Percentiles rank a stretch among this genome's conserved stretches.
Evolutionary conservation across 2,329 filamentous ascomycete genomes (phyloP).

Genomic region (Ophiocordyceps unilateralis): DNA sequence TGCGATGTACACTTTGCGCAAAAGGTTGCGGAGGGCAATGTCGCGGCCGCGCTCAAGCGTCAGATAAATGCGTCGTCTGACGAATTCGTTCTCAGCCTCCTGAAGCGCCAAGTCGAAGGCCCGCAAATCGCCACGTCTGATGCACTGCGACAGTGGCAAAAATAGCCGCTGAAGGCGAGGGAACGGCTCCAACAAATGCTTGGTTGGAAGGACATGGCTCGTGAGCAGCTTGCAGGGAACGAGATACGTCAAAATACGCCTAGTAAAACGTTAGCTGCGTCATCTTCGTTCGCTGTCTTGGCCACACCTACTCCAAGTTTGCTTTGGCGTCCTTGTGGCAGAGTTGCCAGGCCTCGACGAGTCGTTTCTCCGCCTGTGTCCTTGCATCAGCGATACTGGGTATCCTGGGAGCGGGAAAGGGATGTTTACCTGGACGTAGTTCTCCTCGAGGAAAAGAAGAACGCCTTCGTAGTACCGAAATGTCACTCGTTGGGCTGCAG

Average conservation of each 20-base stretch:
- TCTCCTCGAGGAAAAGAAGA: slow-evolving; percentile 84
- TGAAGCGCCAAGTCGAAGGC: slow-evolving; percentile 72
- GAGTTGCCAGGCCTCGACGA: slow-evolving; percentile 65
- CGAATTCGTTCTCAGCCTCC: slow-evolving; percentile 77
- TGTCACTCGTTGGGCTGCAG: slow-evolving; percentile 79
- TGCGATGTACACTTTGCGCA: slow-evolving; percentile 77
- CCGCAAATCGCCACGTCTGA: slow-evolving; percentile 65
- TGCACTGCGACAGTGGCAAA: slow-evolving; percentile 57
- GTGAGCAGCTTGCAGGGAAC: slow-evolving; percentile 88
- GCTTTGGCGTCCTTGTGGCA: slow-evolving; percentile 56
- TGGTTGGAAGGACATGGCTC: slow-evolving; percentile 65
- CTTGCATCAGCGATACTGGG: background rate
- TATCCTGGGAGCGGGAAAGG: slow-evolving; percentile 4
- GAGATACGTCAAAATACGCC: slow-evolving; percentile 82
- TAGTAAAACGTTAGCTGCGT: slow-evolving; percentile 16
- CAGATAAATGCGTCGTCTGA: slow-evolving; percentile 83
- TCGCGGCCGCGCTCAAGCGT: slow-evolving; percentile 86
- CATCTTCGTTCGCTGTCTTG: background rate
- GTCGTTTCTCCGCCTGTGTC: slow-evolving; percentile 54
- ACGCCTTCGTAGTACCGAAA: slow-evolving; percentile 96
- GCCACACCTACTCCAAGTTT: slow-evolving; percentile 59
- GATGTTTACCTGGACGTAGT: slow-evolving; percentile 53
- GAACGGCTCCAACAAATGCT: slow-evolving; percentile 52
- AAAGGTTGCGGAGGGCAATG: slow-evolving; percentile 76
- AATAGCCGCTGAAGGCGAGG: slow-evolving; percentile 66